Base-by-base conservation (phyloP, 257 asterid genomes). In the Ajuga chamaepitys region DNA sequence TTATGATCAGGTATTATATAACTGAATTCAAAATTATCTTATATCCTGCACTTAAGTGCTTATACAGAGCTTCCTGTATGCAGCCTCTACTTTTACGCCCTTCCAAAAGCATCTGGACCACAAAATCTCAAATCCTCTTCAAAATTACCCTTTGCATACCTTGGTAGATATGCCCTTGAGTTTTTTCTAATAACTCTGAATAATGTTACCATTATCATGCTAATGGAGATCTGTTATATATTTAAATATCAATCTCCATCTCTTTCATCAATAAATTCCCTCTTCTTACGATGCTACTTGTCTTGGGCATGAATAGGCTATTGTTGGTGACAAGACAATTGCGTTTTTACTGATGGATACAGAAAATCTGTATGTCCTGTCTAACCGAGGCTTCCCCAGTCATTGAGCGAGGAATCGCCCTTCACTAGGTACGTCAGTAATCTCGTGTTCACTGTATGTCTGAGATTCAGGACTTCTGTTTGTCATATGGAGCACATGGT, bases 301-400 rank as follows among this genome's bases (percentile, higher is more conserved):
- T 32, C 59, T 70, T 62, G 75, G 68, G 54, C 72, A 57, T 61
- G 80, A 68, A 58, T 71, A 91, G 95, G 84, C 96, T 62, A 89
- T 93, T 70, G 97, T 93, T 58, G 99, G 99, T 60, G 99, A 93
- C 79, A 93, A 89, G 83, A 89, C 99, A 34, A 75, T 88, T 44
- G 95, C 97, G 37, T 93, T 89, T 83, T 35, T 74, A 55, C 85
- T 93, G 74, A 93, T 93, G 97, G 99, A 93, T 80, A 79, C n/a
- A 83, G 80, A 96, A 93, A 68, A 93, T 93, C 95, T 93, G 95
- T 62, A 93, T 93, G 99, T 93, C 99, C 66, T 83, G 96, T 70
- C 77, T 89, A 87, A 75, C 72, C 3, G 89, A 84, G 70, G 85
- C 92, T 53, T 84, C 99, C 82, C 95, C 96, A 28, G 83, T 80